phyloP scores from a whole-genome alignment of 208 protist genomes.

The Crithidia fasciculata region DNA sequence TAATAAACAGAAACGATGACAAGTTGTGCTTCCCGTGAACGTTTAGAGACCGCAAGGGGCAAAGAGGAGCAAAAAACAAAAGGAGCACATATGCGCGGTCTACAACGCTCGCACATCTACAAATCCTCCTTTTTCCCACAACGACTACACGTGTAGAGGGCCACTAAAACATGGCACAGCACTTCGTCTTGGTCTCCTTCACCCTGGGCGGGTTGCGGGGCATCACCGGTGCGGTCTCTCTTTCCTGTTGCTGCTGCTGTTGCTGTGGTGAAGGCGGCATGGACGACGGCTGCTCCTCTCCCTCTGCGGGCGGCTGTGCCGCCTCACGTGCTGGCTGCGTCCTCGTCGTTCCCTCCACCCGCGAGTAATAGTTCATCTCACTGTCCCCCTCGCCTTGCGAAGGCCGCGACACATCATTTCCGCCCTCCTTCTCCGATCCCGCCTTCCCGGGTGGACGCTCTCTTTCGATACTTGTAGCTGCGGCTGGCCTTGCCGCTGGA shows the following conservation, averaged over 20 bases:
- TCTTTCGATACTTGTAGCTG: too few species aligned
- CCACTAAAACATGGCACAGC: conserved; percentile 25
- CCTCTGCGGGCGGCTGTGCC: not conserved
- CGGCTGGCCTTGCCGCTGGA: too few species aligned
- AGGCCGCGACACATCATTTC: not conserved
- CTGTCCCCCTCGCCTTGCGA: conserved; percentile 1
- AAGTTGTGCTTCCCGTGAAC: too few species aligned
- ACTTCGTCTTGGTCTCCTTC: conserved; percentile 16
- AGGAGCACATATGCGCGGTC: not conserved
- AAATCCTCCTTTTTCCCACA: not conserved
- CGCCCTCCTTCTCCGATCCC: not conserved
- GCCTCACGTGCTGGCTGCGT: not conserved
- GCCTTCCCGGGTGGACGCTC: too few species aligned
- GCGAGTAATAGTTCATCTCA: conserved; percentile 6
- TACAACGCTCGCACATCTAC: not conserved
- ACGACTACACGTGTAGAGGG: too few species aligned
- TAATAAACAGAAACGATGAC: too few species aligned
- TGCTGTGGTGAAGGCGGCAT: too few species aligned
- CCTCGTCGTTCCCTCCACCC: conserved; percentile 3
- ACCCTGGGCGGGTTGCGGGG: not conserved
- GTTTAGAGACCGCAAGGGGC: too few species aligned
- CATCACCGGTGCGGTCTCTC: not conserved
- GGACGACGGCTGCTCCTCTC: too few species aligned
- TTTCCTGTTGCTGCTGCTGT: too few species aligned
- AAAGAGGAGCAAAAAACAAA: not conserved